Evolutionary conservation across 2,329 filamentous ascomycete genomes (phyloP), one percentile per base, ranked within the genome.

Genomic region (Clonostachys chloroleuca): DNA sequence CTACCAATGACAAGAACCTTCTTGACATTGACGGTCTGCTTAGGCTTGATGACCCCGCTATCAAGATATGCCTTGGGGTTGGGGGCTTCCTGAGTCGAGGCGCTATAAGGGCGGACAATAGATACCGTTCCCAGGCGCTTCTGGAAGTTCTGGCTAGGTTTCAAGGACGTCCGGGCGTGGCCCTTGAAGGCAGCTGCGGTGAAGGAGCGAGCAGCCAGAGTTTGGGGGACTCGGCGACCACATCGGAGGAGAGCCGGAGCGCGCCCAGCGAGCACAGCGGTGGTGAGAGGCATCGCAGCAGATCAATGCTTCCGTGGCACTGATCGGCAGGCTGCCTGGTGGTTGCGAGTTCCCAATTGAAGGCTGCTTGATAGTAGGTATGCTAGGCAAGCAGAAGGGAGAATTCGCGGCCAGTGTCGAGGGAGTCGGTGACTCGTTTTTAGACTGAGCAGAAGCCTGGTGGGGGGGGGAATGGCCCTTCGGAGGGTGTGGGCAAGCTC

Each of bases 1-100:
- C 86, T 92, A 50, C 92, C 92, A 74, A 97, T 96, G 58, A 97
- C 92, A 52, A 97, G 76, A 45, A 97, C 92, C 75, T 97, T 97
- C 77, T 95, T 95, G 54, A 97, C 91, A 65, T 96, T 83, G 44
- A 96, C 86, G 47, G 88, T 74, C 59, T 92, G 79, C 60, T 80
- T 80, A 49, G 86, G 85, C 67, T 91, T 87, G 64, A 96, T 85
- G 50, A 84, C 87, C 58, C 91, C 92, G 70, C 89, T 95, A 64
- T 90, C 84, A 58, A 96, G 76, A 69, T 96, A 96, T 52, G 92
- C 89, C 71, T 92, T 84, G 46, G 91, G 81, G 62, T 87, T 89
- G 47, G 91, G 89, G 45, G 89, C 86, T 54, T 83, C 74, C 68
- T 94, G 81, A 54, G 73, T 68, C 37, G 63, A 65, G 42, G 66